phyloP scores from a whole-genome alignment of 345 rosid species.

The Ricinus communis region DNA sequence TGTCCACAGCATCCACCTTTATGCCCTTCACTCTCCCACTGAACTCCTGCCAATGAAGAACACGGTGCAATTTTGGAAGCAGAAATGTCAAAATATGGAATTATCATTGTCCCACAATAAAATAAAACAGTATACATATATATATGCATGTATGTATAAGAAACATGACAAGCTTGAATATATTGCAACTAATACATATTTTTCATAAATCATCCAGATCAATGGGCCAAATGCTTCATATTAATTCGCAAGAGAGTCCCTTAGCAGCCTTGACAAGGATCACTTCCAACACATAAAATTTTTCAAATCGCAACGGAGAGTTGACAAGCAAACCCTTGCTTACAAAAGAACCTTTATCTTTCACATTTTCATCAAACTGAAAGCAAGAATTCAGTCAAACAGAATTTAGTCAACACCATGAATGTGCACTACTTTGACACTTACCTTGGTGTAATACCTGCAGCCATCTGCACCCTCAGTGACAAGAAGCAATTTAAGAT shows the following conservation, averaged over 20 bases:
- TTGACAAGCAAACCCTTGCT: background rate
- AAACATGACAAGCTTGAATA: background rate
- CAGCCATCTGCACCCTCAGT: slow-evolving; percentile 87
- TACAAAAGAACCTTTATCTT: background rate
- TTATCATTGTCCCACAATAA: no score
- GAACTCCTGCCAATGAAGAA: slow-evolving; percentile 53
- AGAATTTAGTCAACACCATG: background rate
- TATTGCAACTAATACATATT: background rate
- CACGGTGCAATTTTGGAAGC: background rate
- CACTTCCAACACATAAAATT: background rate
- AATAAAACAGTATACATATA: no score
- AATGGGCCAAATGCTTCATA: background rate
- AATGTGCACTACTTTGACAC: slow-evolving; percentile 3
- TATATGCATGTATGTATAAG: no score
- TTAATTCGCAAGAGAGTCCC: no score
- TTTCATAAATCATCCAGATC: background rate
- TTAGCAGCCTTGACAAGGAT: no score
- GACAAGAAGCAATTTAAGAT: slow-evolving; percentile 82
- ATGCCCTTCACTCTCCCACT: slow-evolving; percentile 75
- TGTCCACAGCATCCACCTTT: slow-evolving; percentile 80
- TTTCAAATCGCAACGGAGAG: background rate
- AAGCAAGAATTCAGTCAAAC: background rate
- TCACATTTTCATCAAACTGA: background rate
- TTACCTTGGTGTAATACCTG: slow-evolving; percentile 91
- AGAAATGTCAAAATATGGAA: background rate